These are phyloP conservation scores for Picea glauca DNA, from an alignment of 75 land plant genomes.

Conservation along the genomic window DNA sequence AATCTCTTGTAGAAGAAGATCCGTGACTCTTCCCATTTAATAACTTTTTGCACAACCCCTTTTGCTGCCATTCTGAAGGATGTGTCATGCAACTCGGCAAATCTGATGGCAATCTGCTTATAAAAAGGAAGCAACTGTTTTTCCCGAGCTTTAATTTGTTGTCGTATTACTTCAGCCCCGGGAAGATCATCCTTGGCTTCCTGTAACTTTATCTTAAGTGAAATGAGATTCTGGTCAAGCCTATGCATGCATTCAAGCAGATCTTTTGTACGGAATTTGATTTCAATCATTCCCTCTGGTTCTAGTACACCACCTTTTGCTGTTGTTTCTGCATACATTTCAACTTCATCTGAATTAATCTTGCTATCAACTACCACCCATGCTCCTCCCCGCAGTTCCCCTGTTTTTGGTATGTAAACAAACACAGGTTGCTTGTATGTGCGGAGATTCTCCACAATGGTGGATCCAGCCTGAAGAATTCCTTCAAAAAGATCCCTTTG, in stretches of 20 bases:
- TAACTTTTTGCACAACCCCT: slow-evolving; percentile 78
- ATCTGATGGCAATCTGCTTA: slow-evolving; percentile 88
- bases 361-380: slow-evolving; percentile 99
- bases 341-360: slow-evolving; percentile 90
- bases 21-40: slow-evolving; percentile 68
- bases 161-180: slow-evolving; percentile 36
- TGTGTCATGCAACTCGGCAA: slow-evolving; percentile 94
- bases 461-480: slow-evolving; percentile 96
- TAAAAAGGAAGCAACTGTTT: slow-evolving; percentile 78
- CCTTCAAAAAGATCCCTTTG: slow-evolving; percentile 98
- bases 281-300: slow-evolving; percentile 97
- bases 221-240: slow-evolving; percentile 63
- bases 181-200: slow-evolving; percentile 21
- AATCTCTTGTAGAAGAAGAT: slow-evolving; percentile 79
- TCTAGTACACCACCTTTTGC: slow-evolving; percentile 95
- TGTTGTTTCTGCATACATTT: slow-evolving; percentile 92
- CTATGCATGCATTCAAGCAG: slow-evolving; percentile 91
- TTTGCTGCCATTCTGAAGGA: slow-evolving; percentile 95
- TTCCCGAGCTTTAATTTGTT: slow-evolving; percentile 68
- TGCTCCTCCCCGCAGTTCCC: slow-evolving; percentile 97
- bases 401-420: slow-evolving; percentile 91
- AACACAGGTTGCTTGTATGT: slow-evolving; percentile 94
- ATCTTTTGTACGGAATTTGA: slow-evolving; percentile 85
- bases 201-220: slow-evolving; percentile 46
- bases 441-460: slow-evolving; percentile 93